Percentiles rank a stretch among this genome's conserved stretches.
Conservation (phyloP, 2,329 filamentous ascomycete species). For the Talaromyces pinophilus region DNA sequence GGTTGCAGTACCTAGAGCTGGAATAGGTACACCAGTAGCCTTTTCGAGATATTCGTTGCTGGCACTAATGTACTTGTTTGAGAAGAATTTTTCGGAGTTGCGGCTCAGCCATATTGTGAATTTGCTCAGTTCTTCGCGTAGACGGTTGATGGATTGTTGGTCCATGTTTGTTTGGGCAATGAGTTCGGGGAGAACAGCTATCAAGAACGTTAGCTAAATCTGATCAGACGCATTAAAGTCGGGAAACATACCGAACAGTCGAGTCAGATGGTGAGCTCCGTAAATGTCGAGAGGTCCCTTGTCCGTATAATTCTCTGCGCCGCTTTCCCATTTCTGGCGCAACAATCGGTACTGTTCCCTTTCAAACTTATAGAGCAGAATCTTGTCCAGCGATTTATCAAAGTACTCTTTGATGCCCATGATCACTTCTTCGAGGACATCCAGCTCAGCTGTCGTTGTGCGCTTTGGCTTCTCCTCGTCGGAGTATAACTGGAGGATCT, state of each 20-base stretch:
- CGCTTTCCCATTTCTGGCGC: slow-evolving; percentile 67
- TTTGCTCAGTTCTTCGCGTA: slow-evolving; percentile 85
- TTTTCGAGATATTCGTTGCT: slow-evolving; percentile 45
- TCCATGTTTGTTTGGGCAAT: slow-evolving; percentile 99
- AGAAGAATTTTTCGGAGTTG: slow-evolving; percentile 74
- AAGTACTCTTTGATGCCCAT: slow-evolving; percentile 90
- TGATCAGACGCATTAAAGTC: slow-evolving; percentile 13
- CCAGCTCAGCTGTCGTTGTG: slow-evolving; percentile 65
- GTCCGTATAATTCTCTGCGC: slow-evolving; percentile 64
- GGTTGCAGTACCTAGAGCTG: slow-evolving; percentile 36
- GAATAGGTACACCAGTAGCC: slow-evolving; percentile 33
- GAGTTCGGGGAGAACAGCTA: slow-evolving; percentile 65
- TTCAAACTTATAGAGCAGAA: slow-evolving; percentile 92
- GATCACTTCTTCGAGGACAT: slow-evolving; percentile 87
- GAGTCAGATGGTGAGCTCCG: slow-evolving; percentile 86
- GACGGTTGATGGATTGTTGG: slow-evolving; percentile 79
- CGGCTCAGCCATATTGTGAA: slow-evolving; percentile 83
- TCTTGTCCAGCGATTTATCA: slow-evolving; percentile 81
- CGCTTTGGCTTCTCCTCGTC: slow-evolving; percentile 68
- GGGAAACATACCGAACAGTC: slow-evolving; percentile 73
- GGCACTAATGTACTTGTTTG: slow-evolving; percentile 46
- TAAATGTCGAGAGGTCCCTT: slow-evolving; percentile 80
- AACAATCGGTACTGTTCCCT: slow-evolving; percentile 82
- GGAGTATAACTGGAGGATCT: slow-evolving; percentile 80
- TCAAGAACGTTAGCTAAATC: slow-evolving; percentile 49